These are phyloP conservation scores for Gynandropsis gynandra DNA, from an alignment of 345 rosid species.

Conservation along the genomic window DNA sequence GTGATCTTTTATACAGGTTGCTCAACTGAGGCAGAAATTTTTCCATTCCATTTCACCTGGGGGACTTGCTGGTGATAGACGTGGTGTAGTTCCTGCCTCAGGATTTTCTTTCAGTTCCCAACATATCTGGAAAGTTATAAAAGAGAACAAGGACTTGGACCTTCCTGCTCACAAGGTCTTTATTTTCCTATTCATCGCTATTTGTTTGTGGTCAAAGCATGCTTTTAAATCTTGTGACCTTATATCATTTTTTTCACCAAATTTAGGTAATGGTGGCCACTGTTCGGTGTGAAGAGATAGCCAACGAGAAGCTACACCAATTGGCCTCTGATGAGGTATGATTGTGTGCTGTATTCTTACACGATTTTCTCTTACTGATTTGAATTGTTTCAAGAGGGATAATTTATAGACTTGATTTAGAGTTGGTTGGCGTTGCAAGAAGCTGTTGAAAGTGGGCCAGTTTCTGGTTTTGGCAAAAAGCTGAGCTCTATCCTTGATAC, in stretches of 20 bases:
- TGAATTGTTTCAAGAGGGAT: slow-evolving; percentile 11
- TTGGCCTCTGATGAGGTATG: slow-evolving; percentile 56
- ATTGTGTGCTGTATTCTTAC: slow-evolving; percentile 11
- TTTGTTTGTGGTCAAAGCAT: slow-evolving; percentile 13
- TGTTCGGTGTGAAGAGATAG: slow-evolving; percentile 92
- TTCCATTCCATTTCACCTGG: slow-evolving; percentile 78
- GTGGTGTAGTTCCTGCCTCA: slow-evolving; percentile 82
- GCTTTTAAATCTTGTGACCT: neutral
- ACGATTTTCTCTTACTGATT: neutral
- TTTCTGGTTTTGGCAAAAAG: slow-evolving; percentile 66
- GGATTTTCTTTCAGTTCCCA: slow-evolving; percentile 82
- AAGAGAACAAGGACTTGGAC: slow-evolving; percentile 83
- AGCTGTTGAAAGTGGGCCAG: slow-evolving; percentile 46
- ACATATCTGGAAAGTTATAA: slow-evolving; percentile 74
- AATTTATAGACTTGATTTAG: slow-evolving; percentile 28
- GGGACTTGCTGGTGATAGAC: slow-evolving; percentile 90
- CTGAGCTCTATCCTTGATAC: slow-evolving; percentile 47
- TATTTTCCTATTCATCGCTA: slow-evolving; percentile 3
- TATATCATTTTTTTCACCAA: slow-evolving; percentile 15
- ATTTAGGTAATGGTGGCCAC: slow-evolving; percentile 87
- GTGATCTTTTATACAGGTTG: slow-evolving; percentile 44
- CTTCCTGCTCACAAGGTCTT: slow-evolving; percentile 92
- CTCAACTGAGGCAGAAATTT: slow-evolving; percentile 61
- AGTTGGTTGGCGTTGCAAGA: slow-evolving; percentile 62
- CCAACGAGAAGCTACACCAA: slow-evolving; percentile 42